phyloP scores from a whole-genome alignment of 352 stramenopile species.

The Phytopythium delawarense region DNA sequence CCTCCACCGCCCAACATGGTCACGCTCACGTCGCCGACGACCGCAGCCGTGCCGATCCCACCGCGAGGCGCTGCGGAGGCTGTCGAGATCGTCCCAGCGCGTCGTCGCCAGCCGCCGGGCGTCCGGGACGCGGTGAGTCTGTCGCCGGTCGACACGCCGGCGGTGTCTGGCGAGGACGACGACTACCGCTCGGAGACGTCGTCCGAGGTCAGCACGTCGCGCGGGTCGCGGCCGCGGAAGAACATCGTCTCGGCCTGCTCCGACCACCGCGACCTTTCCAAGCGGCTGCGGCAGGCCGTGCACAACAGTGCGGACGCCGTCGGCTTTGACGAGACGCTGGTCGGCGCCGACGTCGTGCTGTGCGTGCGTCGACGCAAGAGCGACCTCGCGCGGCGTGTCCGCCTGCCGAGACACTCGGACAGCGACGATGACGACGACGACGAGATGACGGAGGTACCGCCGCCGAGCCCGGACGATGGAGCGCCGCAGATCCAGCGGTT shows the following conservation, averaged over 20 bases:
- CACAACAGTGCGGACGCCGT: conserved; percentile 16
- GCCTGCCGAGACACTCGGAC: conserved; percentile 2
- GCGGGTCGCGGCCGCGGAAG: conserved; percentile 21
- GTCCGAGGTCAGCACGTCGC: conserved; percentile 44
- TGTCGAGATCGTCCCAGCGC: neutral
- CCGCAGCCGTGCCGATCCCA: conserved; percentile 10
- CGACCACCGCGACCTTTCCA: conserved; percentile 61
- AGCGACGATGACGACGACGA: conserved; percentile 5
- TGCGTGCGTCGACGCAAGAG: conserved; percentile 30
- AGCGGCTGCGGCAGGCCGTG: conserved; percentile 51
- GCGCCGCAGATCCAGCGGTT: conserved; percentile 25
- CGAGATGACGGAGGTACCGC: neutral
- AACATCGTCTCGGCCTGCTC: conserved; percentile 42
- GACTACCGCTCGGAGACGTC: conserved; percentile 78
- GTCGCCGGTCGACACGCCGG: conserved; percentile 51
- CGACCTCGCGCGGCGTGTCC: neutral
- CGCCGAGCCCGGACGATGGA: neutral
- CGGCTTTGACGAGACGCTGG: conserved; percentile 52
- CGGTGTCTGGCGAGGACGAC: conserved; percentile 66
- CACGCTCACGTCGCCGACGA: conserved; percentile 13
- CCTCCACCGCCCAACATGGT: conserved; percentile 16
- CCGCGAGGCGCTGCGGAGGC: conserved; percentile 3
- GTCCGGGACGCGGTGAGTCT: conserved; percentile 7
- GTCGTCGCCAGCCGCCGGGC: neutral
- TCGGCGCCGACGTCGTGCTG: conserved; percentile 71